phyloP scores from a whole-genome alignment of 2,329 filamentous ascomycete genomes.

The Aspergillus persii region DNA sequence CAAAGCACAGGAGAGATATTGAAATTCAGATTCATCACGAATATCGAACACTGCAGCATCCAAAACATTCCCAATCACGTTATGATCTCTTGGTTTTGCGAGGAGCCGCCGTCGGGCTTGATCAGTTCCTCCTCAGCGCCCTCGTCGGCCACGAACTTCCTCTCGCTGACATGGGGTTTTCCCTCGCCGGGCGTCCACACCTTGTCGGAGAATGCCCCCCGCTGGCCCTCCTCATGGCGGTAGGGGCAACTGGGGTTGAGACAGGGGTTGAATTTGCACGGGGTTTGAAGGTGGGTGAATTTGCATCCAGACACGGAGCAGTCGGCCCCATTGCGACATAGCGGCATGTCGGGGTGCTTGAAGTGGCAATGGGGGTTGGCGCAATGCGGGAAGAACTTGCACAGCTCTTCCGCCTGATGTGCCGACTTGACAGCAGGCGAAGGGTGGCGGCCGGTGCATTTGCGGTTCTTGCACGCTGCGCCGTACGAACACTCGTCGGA shows the following conservation, averaged over 20 bases:
- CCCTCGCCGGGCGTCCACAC: constrained; percentile 72
- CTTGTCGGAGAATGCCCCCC: constrained; percentile 80
- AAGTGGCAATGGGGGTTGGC: constrained; percentile 85
- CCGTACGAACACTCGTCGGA: constrained; percentile 79
- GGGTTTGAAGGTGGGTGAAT: constrained; percentile 80
- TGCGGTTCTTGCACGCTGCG: constrained; percentile 90
- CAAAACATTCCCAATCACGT: constrained; percentile 21
- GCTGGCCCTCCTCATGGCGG: constrained; percentile 88
- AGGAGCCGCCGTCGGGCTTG: constrained; percentile 52
- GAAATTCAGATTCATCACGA: constrained; percentile 3
- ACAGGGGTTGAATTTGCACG: constrained; percentile 90
- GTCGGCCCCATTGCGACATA: constrained; percentile 87
- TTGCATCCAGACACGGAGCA: constrained; percentile 81
- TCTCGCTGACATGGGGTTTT: constrained; percentile 75
- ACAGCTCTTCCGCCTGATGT: constrained; percentile 80
- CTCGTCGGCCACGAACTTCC: constrained; percentile 75
- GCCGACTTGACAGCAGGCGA: constrained; percentile 78
- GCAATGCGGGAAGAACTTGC: constrained; percentile 89
- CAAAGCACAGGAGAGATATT: constrained; percentile 9
- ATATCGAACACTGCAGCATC: neutral
- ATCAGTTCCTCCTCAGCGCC: constrained; percentile 67
- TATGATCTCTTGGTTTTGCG: constrained; percentile 31
- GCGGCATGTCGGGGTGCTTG: constrained; percentile 79
- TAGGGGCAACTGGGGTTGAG: constrained; percentile 84
- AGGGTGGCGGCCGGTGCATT: constrained; percentile 88